Evolutionary conservation across 164 flowering plant species (phyloP).

Genomic region (Vitis riparia): DNA sequence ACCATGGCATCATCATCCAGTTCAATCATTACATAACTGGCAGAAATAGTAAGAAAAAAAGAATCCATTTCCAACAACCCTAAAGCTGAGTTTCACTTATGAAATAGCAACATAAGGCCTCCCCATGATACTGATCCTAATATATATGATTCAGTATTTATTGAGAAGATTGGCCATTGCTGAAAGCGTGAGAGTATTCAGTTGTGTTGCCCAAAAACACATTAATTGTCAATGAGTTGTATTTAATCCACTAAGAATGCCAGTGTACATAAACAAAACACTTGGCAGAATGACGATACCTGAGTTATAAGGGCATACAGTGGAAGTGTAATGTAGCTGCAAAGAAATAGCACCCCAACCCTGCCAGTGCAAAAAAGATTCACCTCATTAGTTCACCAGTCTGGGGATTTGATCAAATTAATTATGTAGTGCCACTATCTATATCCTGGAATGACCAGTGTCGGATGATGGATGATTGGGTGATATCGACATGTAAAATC

Average conservation of each 20-base stretch:
- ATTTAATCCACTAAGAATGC: not conserved
- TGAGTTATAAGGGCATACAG: slow-evolving; percentile 65
- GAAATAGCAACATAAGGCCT: not conserved
- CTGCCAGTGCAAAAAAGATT: slow-evolving; percentile 26
- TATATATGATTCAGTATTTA: not conserved
- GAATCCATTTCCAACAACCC: not conserved
- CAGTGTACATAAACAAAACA: not conserved
- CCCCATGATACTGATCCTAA: not conserved
- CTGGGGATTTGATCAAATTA: no score
- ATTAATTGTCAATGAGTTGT: not conserved
- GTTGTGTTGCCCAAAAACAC: no score
- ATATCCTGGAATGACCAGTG: not conserved
- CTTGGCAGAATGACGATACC: slow-evolving; percentile 26
- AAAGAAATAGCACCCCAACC: slow-evolving; percentile 39
- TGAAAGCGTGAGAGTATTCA: no score
- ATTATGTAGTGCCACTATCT: not conserved
- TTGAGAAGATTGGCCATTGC: not conserved
- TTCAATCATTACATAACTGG: not conserved
- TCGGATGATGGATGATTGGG: not conserved
- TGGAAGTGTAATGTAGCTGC: slow-evolving; percentile 70
- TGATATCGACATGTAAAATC: not conserved
- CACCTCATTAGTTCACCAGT: not conserved
- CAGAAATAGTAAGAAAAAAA: not conserved
- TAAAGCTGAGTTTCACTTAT: no score
- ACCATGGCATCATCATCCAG: not conserved